Conservation (phyloP, 352 stramenopile genomes). For the Peronospora belbahrii region DNA sequence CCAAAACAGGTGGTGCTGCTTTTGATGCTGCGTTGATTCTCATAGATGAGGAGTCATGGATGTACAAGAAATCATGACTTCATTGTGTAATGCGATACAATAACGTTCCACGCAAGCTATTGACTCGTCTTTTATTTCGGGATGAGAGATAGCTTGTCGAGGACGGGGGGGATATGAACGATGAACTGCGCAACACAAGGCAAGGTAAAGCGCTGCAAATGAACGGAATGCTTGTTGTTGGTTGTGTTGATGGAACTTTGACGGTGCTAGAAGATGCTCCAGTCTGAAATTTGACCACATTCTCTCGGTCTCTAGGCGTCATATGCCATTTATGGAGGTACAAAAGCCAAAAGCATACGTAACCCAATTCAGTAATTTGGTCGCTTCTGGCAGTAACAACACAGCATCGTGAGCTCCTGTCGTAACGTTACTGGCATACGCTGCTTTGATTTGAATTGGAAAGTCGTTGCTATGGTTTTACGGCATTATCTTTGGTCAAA, state of each 20-base stretch:
- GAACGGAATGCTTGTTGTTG: conserved; percentile 21
- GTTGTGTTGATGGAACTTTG: background rate
- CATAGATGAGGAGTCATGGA: too few species aligned
- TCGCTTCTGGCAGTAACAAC: background rate
- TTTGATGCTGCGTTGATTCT: too few species aligned
- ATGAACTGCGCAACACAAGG: too few species aligned
- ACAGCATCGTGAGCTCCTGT: background rate
- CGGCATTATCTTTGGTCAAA: background rate
- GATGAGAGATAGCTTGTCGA: too few species aligned
- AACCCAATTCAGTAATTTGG: conserved; percentile 7
- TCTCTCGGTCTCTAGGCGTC: conserved; percentile 3
- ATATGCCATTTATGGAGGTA: conserved; percentile 4
- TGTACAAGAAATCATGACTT: too few species aligned
- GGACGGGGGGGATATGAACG: too few species aligned
- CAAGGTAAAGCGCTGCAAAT: too few species aligned
- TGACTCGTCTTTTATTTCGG: too few species aligned
- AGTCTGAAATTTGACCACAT: background rate
- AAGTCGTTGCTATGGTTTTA: background rate
- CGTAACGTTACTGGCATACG: background rate
- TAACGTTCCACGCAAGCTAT: too few species aligned
- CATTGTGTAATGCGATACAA: too few species aligned
- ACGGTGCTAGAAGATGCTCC: background rate
- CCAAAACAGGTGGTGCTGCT: too few species aligned
- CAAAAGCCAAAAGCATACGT: too few species aligned
- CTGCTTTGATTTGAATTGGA: background rate